Evolutionary conservation across 176 grass and related monocot genomes (phyloP), one percentile per base, ranked within the genome.

Genomic region (Oryza meyeriana): DNA sequence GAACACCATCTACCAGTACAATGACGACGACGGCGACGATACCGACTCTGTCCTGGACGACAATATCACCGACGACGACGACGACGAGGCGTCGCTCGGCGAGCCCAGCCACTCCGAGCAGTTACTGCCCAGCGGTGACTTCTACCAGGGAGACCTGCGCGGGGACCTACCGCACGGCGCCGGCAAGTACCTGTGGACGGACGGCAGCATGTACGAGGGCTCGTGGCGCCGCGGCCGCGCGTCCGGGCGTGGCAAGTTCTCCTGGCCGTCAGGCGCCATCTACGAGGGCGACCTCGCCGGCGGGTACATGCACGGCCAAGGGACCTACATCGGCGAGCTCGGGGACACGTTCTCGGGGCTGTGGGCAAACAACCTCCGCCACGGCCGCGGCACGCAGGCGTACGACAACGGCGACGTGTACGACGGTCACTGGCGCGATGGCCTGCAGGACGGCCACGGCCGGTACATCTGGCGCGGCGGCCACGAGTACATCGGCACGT

Each of bases 121-220:
- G 50, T 57, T 85, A 36, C 91, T 93, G 0, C 59, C 86, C 0
- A 85, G 85, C 62, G 94, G 91, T 0, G 94, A 91, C 78, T 97
- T 97, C 82, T 97, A 83, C 79, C 89, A 89, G 18, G 94, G 94
- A 1, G 82, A 87, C 33, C 82, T 92, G 28, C 69, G 32, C 50
- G 66, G 69, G 0, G 80, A 84, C 16, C 66, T 86, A 12, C 91
- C 94, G 0, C 73, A 93, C 72, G 94, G 94, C 44, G 45, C 57
- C 12, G 94, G 94, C 4, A 97, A 97, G 74, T 97, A 87, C 34
- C 84, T 97, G 0, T 93, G 94, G 94, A 90, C 85, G 8, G 94
- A 97, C 33, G 94, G 91, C 26, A 91, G 94, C 86, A 87, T 97
- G 94, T 97, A 97, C 66, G 91, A 93, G 81, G 91, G 91, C 6